phyloP scores from a whole-genome alignment of 176 grass and related monocot genomes.

The Ensete glaucum region DNA sequence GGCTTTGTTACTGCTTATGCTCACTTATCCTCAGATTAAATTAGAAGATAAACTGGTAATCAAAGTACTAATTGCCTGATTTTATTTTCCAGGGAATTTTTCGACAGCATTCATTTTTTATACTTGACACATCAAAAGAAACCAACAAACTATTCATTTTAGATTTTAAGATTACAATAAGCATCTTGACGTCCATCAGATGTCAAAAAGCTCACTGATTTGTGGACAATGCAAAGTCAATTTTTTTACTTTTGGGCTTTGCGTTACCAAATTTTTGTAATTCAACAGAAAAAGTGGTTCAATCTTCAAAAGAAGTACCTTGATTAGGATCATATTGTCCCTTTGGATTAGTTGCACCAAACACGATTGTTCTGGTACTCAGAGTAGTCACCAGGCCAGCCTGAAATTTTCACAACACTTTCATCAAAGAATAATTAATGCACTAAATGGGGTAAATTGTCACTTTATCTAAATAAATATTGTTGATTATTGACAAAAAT shows the following conservation, averaged over 20 bases:
- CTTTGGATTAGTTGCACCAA: constrained; percentile 94
- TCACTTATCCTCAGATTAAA: neutral
- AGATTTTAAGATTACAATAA: neutral
- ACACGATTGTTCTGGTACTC: constrained; percentile 73
- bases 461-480: neutral
- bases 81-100: neutral
- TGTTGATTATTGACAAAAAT: neutral
- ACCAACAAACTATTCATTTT: neutral
- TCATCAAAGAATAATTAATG: neutral
- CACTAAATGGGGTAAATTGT: neutral
- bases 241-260: neutral
- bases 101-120: neutral
- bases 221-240: neutral
- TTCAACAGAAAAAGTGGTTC: neutral
- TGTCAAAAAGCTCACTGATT: neutral
- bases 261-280: neutral
- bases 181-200: neutral
- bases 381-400: constrained; percentile 92
- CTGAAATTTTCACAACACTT: constrained; percentile 31
- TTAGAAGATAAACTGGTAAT: neutral
- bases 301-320: constrained; percentile 40
- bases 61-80: neutral
- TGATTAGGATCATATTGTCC: constrained; percentile 80
- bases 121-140: neutral
- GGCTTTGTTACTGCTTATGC: neutral